Conservation (phyloP, 1,139 yeast species). For the Pichia sp. region DNA sequence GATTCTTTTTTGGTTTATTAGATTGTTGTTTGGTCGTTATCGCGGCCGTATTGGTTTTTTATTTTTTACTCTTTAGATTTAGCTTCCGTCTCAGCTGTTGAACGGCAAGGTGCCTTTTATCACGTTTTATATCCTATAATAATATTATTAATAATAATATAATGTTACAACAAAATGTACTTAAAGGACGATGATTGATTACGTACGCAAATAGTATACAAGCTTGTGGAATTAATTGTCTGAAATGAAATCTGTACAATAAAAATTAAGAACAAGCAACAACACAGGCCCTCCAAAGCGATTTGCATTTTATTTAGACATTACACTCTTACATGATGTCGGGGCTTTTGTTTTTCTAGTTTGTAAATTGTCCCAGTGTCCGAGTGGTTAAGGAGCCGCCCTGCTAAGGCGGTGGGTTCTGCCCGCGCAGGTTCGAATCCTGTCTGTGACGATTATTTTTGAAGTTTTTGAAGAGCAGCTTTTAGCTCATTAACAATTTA, state of each 20-base stretch:
- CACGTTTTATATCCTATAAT: not conserved
- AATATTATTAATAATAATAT: not conserved
- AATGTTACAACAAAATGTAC: not conserved
- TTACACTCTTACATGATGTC: not conserved
- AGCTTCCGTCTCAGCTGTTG: too few relatives aligned
- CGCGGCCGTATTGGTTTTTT: not conserved
- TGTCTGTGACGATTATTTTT: slow-evolving; percentile 68
- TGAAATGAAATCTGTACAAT: not conserved
- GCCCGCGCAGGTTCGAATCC: slow-evolving; percentile 90
- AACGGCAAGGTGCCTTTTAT: not conserved
- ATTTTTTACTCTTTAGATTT: not conserved
- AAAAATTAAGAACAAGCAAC: not conserved
- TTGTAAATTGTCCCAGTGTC: slow-evolving; percentile 44
- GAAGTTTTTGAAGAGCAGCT: slow-evolving; percentile 12
- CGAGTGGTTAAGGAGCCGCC: slow-evolving; percentile 67
- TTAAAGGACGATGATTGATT: not conserved
- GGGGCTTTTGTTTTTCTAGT: not conserved
- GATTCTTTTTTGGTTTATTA: not conserved
- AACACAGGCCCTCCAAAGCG: too few relatives aligned
- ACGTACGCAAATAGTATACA: too few relatives aligned
- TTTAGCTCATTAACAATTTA: not conserved
- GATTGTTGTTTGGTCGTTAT: too few relatives aligned
- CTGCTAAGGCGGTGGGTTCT: slow-evolving; percentile 78
- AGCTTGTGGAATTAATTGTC: not conserved
- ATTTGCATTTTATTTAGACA: too few relatives aligned